Conservation (phyloP, 2,329 filamentous ascomycete species). For the Talaromyces islandicus region DNA sequence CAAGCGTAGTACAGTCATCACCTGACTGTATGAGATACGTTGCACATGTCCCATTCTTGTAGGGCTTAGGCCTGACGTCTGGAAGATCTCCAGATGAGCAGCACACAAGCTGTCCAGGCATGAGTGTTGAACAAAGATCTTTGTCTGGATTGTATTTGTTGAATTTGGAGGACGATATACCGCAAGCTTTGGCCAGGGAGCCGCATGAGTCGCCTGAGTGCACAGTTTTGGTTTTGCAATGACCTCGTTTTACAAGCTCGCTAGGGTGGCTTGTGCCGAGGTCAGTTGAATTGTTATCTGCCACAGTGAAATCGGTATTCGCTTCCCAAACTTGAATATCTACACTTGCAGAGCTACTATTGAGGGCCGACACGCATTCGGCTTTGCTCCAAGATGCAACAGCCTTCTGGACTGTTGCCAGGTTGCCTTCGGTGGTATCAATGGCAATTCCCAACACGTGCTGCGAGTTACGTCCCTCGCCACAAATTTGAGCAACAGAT, state of each 20-base stretch:
- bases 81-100: not conserved
- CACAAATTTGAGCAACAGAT: not conserved
- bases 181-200: not conserved
- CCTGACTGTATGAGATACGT: not conserved
- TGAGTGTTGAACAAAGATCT: not conserved
- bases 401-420: not conserved
- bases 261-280: not conserved
- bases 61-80: not conserved
- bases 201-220: not conserved
- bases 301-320: not conserved
- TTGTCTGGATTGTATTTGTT: not conserved
- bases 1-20: not conserved
- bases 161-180: not conserved
- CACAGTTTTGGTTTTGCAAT: not conserved
- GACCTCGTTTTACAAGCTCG: not conserved
- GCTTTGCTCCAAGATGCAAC: not conserved
- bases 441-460: not conserved
- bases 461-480: not conserved
- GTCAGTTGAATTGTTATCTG: not conserved
- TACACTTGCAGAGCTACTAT: not conserved
- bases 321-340: too few species aligned
- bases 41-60: not conserved
- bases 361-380: not conserved
- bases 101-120: not conserved
- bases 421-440: not conserved